Base-by-base conservation (phyloP, 2,329 filamentous ascomycete species). In the Clonostachys byssicola region DNA sequence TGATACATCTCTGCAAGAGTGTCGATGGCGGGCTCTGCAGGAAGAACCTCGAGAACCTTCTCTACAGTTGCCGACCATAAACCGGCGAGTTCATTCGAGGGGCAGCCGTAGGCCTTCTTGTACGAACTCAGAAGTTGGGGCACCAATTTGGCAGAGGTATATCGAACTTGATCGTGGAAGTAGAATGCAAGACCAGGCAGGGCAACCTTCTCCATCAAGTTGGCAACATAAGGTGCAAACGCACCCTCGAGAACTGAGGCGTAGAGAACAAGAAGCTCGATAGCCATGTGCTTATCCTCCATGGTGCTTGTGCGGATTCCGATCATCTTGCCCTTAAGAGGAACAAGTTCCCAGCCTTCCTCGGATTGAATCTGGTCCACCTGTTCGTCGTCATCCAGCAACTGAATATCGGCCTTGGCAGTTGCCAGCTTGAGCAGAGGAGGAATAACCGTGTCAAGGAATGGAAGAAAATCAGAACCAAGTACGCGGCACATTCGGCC, bases 221-320 rank as follows among this genome's bases (percentile, higher is more conserved):
- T 86, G 41, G 85, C 77, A 45, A 96, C 92, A 55, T 95, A 97
- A 2, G 89, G 89, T 46, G 94, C 91, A 63, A 99, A 99, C 33
- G 88, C 83, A 18, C 80, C 90, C 64, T 96, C 90, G n/a, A 99
- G 79, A 23, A 96, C 92, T 64, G 96, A 91, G 2, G 94, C 92
- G 62, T 99, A 99, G 52, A 99, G 92, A 42, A 95, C 92, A 51
- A 99, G 87, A 46, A 99, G 83, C 70, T 99, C 94, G 54, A 99
- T 97, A n/a, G 94, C 94, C 81, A 96, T 96, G 67, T 97, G 92
- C 75, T 99, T 99, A 71, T 99, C 94, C 59, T 99, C 94, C 66
- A 99, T 85, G 10, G 88, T 89, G 65, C 90, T 96, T 8, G 94
- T 99, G 72, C 92, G 91, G 72, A 99, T 99, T 54, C 94, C 94